phyloP scores from a whole-genome alignment of 108 stramenopile species.

The Cyclostephanos tholiformis region DNA sequence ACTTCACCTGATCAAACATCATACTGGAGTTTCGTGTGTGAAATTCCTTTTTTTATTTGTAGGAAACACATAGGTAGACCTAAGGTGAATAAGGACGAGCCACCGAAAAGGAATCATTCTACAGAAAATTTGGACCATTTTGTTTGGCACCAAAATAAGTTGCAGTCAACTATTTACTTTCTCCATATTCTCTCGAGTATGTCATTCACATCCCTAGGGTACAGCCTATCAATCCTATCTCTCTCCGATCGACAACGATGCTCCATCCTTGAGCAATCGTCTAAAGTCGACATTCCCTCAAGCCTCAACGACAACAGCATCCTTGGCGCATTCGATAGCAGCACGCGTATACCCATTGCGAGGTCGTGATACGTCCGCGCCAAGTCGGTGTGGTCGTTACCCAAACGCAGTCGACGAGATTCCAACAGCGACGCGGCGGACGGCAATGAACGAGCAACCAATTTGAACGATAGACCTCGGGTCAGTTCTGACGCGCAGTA shows the following conservation, averaged over 20 bases:
- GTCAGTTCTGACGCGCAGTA: conserved; percentile 29
- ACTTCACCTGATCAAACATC: too few relatives aligned
- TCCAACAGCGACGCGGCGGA: conserved; percentile 35
- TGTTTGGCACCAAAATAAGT: too few relatives aligned
- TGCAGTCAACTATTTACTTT: not conserved
- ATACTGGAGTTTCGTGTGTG: too few relatives aligned
- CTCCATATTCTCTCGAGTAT: conserved; percentile 15
- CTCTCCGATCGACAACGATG: conserved; percentile 55
- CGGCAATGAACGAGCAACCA: conserved; percentile 55
- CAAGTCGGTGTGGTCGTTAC: conserved; percentile 45
- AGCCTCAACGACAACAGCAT: conserved; percentile 45
- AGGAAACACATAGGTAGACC: too few relatives aligned
- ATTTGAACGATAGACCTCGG: conserved; percentile 24
- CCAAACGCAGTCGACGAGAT: conserved; percentile 26
- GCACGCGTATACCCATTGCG: conserved; percentile 50
- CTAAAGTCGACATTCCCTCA: conserved; percentile 44
- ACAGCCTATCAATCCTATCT: conserved; percentile 65
- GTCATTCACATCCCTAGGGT: conserved; percentile 60
- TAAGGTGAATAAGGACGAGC: too few relatives aligned
- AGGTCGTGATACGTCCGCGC: conserved; percentile 49
- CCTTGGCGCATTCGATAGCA: conserved; percentile 63
- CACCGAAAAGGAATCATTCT: too few relatives aligned
- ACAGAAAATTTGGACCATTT: too few relatives aligned
- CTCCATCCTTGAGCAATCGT: conserved; percentile 62
- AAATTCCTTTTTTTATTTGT: too few relatives aligned